phyloP scores from a whole-genome alignment of 768 basidiomycete species.

The Lentinula sp. region DNA sequence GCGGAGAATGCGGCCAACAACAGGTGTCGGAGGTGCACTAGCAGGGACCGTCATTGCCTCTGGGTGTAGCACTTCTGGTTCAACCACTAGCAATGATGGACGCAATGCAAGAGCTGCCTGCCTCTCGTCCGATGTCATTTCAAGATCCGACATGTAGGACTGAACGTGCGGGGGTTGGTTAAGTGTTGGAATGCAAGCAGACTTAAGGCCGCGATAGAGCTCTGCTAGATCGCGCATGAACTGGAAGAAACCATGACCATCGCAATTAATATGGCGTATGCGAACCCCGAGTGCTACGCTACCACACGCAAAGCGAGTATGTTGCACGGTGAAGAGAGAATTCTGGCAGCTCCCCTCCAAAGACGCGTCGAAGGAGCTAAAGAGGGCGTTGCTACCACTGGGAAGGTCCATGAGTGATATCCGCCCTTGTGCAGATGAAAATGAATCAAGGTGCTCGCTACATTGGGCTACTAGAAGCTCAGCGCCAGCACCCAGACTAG shows the following conservation, averaged over 20 bases:
- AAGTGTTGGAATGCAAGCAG: neutral
- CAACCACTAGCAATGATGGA: neutral
- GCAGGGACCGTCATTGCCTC: neutral
- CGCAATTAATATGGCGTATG: conserved; percentile 8
- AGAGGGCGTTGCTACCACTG: conserved; percentile 11
- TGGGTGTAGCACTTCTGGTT: neutral
- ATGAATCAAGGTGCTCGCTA: conserved; percentile 10
- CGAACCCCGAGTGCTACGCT: conserved; percentile 13
- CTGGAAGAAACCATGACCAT: conserved; percentile 14
- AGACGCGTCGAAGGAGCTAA: conserved; percentile 11
- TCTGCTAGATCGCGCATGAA: conserved; percentile 12
- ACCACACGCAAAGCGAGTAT: conserved; percentile 16
- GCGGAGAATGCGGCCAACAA: conserved; percentile 12
- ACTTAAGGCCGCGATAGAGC: conserved; percentile 12
- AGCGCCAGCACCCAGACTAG: conserved; percentile 9
- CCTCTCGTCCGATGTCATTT: conserved; percentile 9
- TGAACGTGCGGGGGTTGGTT: conserved; percentile 10
- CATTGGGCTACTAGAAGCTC: conserved; percentile 12
- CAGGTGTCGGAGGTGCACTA: neutral
- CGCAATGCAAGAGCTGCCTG: conserved; percentile 7
- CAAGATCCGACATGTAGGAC: conserved; percentile 11
- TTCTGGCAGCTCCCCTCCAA: conserved; percentile 1
- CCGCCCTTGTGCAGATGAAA: conserved; percentile 7
- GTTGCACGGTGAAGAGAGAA: conserved; percentile 12
- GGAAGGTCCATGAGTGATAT: conserved; percentile 10